These are phyloP conservation scores for Hymenoscyphus scutula DNA, from an alignment of 2,329 filamentous ascomycete species.

Conservation along the genomic window DNA sequence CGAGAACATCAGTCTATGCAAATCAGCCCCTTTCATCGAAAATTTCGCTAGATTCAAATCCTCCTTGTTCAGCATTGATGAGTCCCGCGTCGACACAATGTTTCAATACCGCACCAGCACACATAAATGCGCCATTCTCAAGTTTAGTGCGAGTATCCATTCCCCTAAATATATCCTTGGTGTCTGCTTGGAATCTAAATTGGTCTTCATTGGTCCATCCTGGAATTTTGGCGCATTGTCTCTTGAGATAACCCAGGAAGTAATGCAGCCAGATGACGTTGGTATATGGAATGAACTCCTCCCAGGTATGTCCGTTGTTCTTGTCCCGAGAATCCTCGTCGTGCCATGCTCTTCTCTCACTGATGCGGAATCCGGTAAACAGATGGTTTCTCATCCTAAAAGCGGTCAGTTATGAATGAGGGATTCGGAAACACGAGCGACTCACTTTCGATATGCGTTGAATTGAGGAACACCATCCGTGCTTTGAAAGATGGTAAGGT, in stretches of 20 bases:
- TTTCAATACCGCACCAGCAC: conserved; percentile 25
- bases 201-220: not conserved
- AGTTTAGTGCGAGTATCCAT: conserved; percentile 41
- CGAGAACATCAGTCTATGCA: not conserved
- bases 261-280: conserved; percentile 66
- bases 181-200: conserved; percentile 46
- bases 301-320: conserved; percentile 44
- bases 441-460: conserved; percentile 60
- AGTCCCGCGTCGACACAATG: conserved; percentile 25
- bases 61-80: conserved; percentile 23
- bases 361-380: conserved; percentile 19
- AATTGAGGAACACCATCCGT: conserved; percentile 55
- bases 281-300: conserved; percentile 55
- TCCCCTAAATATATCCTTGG: conserved; percentile 53
- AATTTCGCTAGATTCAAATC: not conserved
- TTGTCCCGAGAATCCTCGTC: conserved; percentile 9
- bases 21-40: not conserved
- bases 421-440: conserved; percentile 36
- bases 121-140: conserved; percentile 25
- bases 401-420: conserved; percentile 53
- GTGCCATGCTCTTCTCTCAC: conserved; percentile 21
- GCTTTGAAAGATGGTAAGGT: conserved; percentile 58
- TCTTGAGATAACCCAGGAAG: conserved; percentile 52
- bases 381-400: conserved; percentile 31
- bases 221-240: conserved; percentile 13